Conservation (phyloP, 495 filamentous ascomycete genomes). For the Tuber umbilicatum region DNA sequence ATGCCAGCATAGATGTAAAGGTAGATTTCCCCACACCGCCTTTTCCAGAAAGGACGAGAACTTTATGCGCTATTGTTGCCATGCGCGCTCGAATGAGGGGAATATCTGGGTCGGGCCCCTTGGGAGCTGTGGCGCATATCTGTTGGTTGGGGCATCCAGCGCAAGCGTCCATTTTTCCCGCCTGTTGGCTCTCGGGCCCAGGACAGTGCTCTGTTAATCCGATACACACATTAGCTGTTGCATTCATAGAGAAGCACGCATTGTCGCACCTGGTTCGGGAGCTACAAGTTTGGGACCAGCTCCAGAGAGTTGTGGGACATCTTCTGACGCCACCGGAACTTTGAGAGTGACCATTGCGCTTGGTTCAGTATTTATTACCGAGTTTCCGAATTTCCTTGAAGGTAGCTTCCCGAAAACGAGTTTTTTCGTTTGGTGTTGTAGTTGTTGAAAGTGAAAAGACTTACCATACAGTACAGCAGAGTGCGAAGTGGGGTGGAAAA, state of each 20-base stretch:
- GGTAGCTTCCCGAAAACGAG: not conserved
- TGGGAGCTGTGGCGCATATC: slow-evolving; percentile 89
- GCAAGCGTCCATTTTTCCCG: slow-evolving; percentile 81
- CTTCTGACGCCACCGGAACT: slow-evolving; percentile 8
- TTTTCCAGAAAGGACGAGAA: slow-evolving; percentile 85
- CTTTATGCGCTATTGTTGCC: slow-evolving; percentile 75
- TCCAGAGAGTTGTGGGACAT: slow-evolving; percentile 61
- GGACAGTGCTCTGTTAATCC: slow-evolving; percentile 71
- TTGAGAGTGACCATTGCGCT: slow-evolving; percentile 18
- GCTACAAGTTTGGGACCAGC: slow-evolving; percentile 74
- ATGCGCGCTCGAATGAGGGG: slow-evolving; percentile 78
- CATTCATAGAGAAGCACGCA: not conserved
- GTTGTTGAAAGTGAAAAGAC: not conserved
- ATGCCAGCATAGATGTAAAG: slow-evolving; percentile 76
- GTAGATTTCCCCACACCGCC: slow-evolving; percentile 95
- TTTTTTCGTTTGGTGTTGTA: slow-evolving; percentile 3
- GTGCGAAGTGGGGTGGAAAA: slow-evolving; percentile 16
- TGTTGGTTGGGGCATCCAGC: slow-evolving; percentile 90
- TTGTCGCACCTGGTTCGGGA: slow-evolving; percentile 66
- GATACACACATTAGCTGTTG: slow-evolving; percentile 4
- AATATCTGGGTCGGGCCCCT: slow-evolving; percentile 92
- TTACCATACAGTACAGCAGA: not conserved
- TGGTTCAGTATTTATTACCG: not conserved
- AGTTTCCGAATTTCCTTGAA: not conserved
- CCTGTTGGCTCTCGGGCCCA: slow-evolving; percentile 78